A percentile compares a stretch with the other conserved stretches of the same genome.
phyloP scores from a whole-genome alignment of 352 stramenopile genomes.

The Pythium grandisporangium region DNA sequence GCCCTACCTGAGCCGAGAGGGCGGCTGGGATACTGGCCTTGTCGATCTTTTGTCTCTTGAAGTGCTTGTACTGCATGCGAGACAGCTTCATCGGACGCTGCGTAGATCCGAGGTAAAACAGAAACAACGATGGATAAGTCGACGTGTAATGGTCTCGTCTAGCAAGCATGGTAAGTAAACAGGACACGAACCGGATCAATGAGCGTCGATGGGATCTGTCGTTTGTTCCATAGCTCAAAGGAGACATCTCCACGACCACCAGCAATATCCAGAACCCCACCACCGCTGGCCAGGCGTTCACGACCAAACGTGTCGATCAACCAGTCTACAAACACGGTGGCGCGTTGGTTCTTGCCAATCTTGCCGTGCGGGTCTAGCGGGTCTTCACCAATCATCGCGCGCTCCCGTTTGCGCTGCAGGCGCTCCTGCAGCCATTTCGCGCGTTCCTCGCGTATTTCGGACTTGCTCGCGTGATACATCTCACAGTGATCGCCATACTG shows the following conservation, averaged over 20 bases:
- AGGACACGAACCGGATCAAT: slow-evolving; percentile 61
- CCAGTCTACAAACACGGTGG: slow-evolving; percentile 67
- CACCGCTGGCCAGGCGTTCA: slow-evolving; percentile 27
- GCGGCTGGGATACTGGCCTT: slow-evolving; percentile 12
- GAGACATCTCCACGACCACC: slow-evolving; percentile 72
- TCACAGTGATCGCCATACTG: slow-evolving; percentile 58
- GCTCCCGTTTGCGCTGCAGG: slow-evolving; percentile 44
- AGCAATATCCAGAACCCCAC: slow-evolving; percentile 74
- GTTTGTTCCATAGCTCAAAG: slow-evolving; percentile 83
- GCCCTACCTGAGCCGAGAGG: slow-evolving; percentile 51
- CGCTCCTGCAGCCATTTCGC: slow-evolving; percentile 57
- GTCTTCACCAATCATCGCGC: slow-evolving; percentile 47
- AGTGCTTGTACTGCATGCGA: slow-evolving; percentile 55
- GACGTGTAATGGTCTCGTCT: no score
- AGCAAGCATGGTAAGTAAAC: background rate
- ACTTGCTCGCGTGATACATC: slow-evolving; percentile 38
- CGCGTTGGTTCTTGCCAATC: slow-evolving; percentile 59
- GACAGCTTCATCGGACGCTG: slow-evolving; percentile 68
- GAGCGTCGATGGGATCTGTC: slow-evolving; percentile 55
- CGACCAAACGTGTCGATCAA: slow-evolving; percentile 60
- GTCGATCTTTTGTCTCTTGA: slow-evolving; percentile 51
- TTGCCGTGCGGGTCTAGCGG: slow-evolving; percentile 61
- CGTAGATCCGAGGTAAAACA: background rate
- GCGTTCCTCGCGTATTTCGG: slow-evolving; percentile 36
- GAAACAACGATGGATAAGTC: background rate